Evolutionary conservation across 306 rosid species (phyloP), one percentile per base, ranked within the genome.

Genomic region (Cucurbita ficifolia): DNA sequence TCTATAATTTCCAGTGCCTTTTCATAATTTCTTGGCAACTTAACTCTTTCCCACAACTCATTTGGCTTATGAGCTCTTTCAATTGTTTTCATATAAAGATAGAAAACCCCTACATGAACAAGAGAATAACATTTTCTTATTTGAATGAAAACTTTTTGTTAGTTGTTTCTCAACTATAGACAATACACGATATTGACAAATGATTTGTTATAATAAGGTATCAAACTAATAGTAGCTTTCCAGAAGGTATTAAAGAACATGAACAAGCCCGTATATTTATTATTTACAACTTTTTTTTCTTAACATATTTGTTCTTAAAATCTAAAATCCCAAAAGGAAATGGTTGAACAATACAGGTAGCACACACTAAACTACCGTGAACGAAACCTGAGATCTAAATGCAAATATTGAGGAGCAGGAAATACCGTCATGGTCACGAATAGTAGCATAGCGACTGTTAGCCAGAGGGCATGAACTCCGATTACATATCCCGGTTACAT

Each of bases 31-130:
- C 92, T 80, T 5, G 97, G 98, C 46, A 94, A 84, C 92, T 93
- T 90, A 61, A 90, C 89, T 80, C 95, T 94, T 79, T 94, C 97
- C 98, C 97, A 94, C 76, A 93, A 77, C 64, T 94, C 81, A 70
- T 85, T 90, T 4, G 96, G 95, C 95, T 87, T 85, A 72, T 94
- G 98, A 86, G 98, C 96, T 84, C 96, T 88, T 82, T 92, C 96
- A 60, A 90, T 90, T 36, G 96, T 88, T 85, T 92, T 92, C 98
- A 92, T 90, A 76, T 87, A 90, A 53, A 92, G 98, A 80, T 92
- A 88, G 84, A 92, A 92, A 50, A 92, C 96, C 60, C 98, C 96
- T 90, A 85, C 87, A 79, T 29, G 38, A 83, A 51, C 39, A 75
- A 33, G 5, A 60, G 49, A 53, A 53, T 4, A 8, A 6, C 9